Base-by-base conservation (phyloP, 2,329 filamentous ascomycete species). In the Calonectria honghensis region DNA sequence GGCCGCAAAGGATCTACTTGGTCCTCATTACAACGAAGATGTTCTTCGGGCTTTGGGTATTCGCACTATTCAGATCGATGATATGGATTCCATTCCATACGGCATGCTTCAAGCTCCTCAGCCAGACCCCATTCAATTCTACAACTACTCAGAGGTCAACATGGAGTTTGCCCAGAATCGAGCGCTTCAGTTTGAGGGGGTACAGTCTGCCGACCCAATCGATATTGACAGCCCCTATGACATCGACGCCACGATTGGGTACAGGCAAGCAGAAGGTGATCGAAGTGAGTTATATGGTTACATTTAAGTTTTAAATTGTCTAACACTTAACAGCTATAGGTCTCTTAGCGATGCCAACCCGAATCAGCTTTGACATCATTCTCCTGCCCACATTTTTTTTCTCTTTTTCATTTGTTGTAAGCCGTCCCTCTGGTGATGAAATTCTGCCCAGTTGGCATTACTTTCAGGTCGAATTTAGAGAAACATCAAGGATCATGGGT, bases 1-100 rank as follows among this genome's bases (percentile, higher is more conserved):
- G 32, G 81, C 79, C 6, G 74, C 76, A 1, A 78, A 71, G 16
- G 75, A 79, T n/a, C 48, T 82, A 2, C 72, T 81, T 13, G 79
- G 79, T 0, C n/a, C 73, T 2, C 57, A 68, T 1, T 78, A 76
- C 18, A 75, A 72, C 7, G 52, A 63, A 5, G 14, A 27, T 24
- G 27, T 61, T 3, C 16, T 70, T 48, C 29, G 45, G 20, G 24
- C 54, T 14, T 24, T 51, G 52, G 67, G 52, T 24, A 31, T 70
- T 31, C 27, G 39, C 35, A 63, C 67, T 6, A 52, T 64, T 27
- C 32, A 65, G 29, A 50, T 70, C 24, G 18, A 57, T 27, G 45
- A 54, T 24, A 11, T 65, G 11, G 37, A 32, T 13, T 20, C 32
- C 2, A 50, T 51, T 27, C 45, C 39, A 14, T 61, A 65, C 39